These are phyloP conservation scores for Trypanosomatidae sp. DNA, from an alignment of 208 protist species.

Conservation along the genomic window DNA sequence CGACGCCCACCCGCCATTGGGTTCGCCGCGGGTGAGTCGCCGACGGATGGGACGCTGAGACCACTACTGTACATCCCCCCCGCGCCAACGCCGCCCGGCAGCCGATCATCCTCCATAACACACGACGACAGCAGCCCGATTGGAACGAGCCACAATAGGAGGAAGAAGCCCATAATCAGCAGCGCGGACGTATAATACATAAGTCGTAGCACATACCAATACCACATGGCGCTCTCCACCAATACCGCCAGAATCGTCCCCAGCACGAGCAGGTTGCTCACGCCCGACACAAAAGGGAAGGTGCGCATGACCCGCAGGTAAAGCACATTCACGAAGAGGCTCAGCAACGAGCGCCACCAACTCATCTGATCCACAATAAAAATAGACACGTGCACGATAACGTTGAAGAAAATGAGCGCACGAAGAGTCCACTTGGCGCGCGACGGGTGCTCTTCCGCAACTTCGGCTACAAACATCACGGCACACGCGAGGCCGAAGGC, in stretches of 20 bases:
- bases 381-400: slow-evolving; percentile 40
- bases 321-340: slow-evolving; percentile 44
- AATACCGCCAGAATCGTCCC: slow-evolving; percentile 21
- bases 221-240: slow-evolving; percentile 56
- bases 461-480: slow-evolving; percentile 40
- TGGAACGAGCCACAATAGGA: slow-evolving; percentile 63
- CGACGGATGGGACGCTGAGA: not conserved
- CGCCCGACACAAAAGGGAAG: slow-evolving; percentile 44
- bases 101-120: slow-evolving; percentile 45
- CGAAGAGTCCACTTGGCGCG: slow-evolving; percentile 34
- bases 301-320: slow-evolving; percentile 40
- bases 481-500: slow-evolving; percentile 39
- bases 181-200: slow-evolving; percentile 27
- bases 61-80: not conserved
- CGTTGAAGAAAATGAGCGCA: slow-evolving; percentile 32
- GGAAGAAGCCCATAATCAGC: slow-evolving; percentile 44
- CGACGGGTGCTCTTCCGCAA: slow-evolving; percentile 59
- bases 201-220: slow-evolving; percentile 31
- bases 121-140: slow-evolving; percentile 45
- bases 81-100: slow-evolving; percentile 33
- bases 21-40: not conserved
- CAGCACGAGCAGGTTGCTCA: slow-evolving; percentile 34
- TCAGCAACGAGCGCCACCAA: slow-evolving; percentile 49
- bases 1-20: not conserved
- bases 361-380: slow-evolving; percentile 51